Percentiles rank a stretch among this genome's conserved stretches.
phyloP scores from a whole-genome alignment of 1,284 basidiomycete species.

The Fomes fomentarius region DNA sequence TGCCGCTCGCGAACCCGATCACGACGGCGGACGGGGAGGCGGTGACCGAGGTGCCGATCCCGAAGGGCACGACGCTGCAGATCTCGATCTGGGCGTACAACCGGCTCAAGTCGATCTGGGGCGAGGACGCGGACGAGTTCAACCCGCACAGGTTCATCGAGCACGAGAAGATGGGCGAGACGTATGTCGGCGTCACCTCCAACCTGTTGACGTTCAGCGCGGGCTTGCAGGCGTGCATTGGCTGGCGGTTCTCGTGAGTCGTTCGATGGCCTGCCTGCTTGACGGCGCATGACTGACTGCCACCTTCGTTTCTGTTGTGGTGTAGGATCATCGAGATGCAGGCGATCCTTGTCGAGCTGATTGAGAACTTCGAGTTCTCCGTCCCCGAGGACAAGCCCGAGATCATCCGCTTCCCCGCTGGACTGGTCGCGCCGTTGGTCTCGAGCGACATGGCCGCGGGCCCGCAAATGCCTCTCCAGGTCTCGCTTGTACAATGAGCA shows the following conservation, averaged over 20 bases:
- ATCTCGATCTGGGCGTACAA: conserved; percentile 42
- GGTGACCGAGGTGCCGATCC: conserved; percentile 39
- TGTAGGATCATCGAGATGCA: conserved; percentile 52
- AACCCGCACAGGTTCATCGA: conserved; percentile 58
- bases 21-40: conserved; percentile 30
- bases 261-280: not conserved
- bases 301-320: too few species aligned
- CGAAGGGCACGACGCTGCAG: conserved; percentile 38
- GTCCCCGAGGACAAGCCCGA: conserved; percentile 37
- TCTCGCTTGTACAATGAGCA: conserved; percentile 19
- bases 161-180: conserved; percentile 42
- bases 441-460: conserved; percentile 48
- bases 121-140: too few species aligned
- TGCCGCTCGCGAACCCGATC: conserved; percentile 36
- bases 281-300: too few species aligned
- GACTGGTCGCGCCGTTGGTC: conserved; percentile 50
- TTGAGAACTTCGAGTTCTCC: conserved; percentile 51
- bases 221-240: conserved; percentile 28
- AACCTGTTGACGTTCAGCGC: conserved; percentile 43
- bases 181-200: conserved; percentile 51
- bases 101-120: conserved; percentile 33
- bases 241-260: conserved; percentile 53
- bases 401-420: conserved; percentile 43
- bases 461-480: conserved; percentile 26
- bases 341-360: conserved; percentile 49